phyloP scores from a whole-genome alignment of 78 protist genomes.

The slime mould (Dictyostelium discoideum) region DNA sequence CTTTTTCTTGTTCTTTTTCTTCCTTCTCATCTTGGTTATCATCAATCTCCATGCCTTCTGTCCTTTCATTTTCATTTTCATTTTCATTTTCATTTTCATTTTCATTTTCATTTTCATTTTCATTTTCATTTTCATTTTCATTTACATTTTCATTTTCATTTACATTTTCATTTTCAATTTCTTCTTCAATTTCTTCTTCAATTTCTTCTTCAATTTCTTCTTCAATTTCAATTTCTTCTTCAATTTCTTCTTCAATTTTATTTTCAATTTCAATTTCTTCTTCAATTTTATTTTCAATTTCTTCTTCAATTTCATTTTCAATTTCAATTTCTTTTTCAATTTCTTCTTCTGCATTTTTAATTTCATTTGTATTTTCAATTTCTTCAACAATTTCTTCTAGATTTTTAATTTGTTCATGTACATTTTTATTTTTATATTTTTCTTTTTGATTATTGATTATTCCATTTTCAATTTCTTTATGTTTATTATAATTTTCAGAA shows the following conservation, averaged over 20 bases:
- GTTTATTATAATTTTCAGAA: background rate
- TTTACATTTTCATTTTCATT: background rate
- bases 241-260: background rate
- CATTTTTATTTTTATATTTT: too few species aligned
- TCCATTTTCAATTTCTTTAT: too few species aligned
- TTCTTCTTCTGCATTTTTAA: too few species aligned
- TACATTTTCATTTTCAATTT: background rate
- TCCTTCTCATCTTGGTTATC: background rate
- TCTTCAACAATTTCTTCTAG: too few species aligned
- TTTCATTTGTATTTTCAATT: too few species aligned
- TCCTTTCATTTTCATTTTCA: background rate
- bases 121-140: background rate
- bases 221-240: background rate
- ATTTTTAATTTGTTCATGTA: too few species aligned
- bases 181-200: background rate
- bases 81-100: background rate
- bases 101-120: background rate
- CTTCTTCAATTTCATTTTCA: too few species aligned
- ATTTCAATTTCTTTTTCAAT: too few species aligned
- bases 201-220: background rate
- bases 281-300: too few species aligned
- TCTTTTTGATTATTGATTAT: too few species aligned
- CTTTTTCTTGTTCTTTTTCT: background rate
- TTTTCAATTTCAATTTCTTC: background rate
- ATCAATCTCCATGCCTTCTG: too few species aligned